These are phyloP conservation scores for Scheffersomyces lignicola DNA, from an alignment of 1,139 yeast species.

Conservation along the genomic window DNA sequence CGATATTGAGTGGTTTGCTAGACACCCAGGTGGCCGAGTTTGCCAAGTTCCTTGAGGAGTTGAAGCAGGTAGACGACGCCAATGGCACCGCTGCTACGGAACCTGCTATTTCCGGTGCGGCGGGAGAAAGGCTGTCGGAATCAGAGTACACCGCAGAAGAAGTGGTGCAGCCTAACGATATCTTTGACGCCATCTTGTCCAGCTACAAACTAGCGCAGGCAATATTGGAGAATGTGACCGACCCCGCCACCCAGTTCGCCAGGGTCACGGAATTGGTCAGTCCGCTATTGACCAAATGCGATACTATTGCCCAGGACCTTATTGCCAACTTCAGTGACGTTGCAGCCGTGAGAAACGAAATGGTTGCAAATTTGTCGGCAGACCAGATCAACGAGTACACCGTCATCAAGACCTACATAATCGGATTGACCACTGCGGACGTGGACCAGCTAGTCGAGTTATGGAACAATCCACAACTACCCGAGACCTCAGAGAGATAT, in stretches of 20 bases:
- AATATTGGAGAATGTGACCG: conserved; percentile 23
- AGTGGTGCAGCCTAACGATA: conserved; percentile 38
- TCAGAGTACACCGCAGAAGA: conserved; percentile 27
- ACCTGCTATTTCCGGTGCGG: not conserved
- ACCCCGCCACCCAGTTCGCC: not conserved
- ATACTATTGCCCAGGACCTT: conserved; percentile 23
- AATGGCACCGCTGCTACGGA: not conserved
- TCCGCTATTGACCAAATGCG: conserved; percentile 21
- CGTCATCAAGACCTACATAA: conserved; percentile 24
- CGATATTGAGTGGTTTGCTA: conserved; percentile 18
- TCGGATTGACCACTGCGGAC: conserved; percentile 19
- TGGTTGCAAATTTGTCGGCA: conserved; percentile 25
- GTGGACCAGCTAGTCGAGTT: conserved; percentile 17
- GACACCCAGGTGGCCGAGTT: conserved; percentile 26
- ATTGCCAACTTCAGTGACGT: conserved; percentile 22
- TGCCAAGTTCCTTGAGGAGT: conserved; percentile 27
- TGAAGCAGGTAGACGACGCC: conserved; percentile 14
- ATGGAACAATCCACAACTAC: conserved; percentile 27
- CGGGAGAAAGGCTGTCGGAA: conserved; percentile 13
- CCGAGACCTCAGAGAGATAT: conserved; percentile 33
- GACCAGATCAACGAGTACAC: conserved; percentile 25
- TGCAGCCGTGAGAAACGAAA: conserved; percentile 20
- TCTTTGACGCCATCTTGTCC: conserved; percentile 36
- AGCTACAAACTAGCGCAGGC: conserved; percentile 33
- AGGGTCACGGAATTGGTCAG: conserved; percentile 11